Conservation (phyloP, 768 basidiomycete genomes). For the Xerocomellus dryophilus region DNA sequence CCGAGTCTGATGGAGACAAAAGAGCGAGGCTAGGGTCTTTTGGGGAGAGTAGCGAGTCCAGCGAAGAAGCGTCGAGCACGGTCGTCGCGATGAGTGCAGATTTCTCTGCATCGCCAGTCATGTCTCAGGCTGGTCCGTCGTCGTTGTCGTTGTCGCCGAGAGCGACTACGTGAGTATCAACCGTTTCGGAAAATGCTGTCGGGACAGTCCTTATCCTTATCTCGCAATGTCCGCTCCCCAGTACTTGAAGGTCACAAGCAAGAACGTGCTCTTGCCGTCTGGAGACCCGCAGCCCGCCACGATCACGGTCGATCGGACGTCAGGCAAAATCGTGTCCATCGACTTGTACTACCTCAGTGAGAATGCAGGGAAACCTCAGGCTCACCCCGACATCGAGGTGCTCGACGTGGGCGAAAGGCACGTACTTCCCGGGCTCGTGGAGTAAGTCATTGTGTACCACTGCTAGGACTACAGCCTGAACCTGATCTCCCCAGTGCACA, state of each 20-base stretch:
- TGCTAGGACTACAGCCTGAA: background rate
- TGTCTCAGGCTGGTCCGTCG: conserved; percentile 5
- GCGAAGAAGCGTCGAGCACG: conserved; percentile 19
- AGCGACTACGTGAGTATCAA: conserved; percentile 11
- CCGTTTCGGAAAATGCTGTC: no score
- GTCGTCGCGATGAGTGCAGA: conserved; percentile 7
- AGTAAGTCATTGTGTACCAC: conserved; percentile 41
- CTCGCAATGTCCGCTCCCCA: conserved; percentile 10
- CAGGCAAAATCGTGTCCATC: conserved; percentile 62
- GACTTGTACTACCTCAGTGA: conserved; percentile 32
- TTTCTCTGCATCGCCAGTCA: conserved; percentile 19
- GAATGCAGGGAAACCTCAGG: conserved; percentile 22
- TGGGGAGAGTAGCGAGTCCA: conserved; percentile 54
- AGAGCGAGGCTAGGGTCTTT: conserved; percentile 32
- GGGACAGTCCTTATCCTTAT: conserved; percentile 1
- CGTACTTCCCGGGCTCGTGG: conserved; percentile 77
- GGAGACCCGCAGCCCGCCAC: conserved; percentile 59
- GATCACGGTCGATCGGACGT: conserved; percentile 51
- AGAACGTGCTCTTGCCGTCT: conserved; percentile 55
- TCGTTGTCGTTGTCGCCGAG: conserved; percentile 2
- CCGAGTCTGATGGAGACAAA: conserved; percentile 38
- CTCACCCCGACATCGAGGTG: conserved; percentile 35
- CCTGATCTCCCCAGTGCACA: conserved; percentile 56
- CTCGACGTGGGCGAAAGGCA: conserved; percentile 57
- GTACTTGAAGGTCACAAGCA: conserved; percentile 46